Evolutionary conservation across 208 protist genomes (phyloP).

Genomic region (Naegleria fowleri): DNA sequence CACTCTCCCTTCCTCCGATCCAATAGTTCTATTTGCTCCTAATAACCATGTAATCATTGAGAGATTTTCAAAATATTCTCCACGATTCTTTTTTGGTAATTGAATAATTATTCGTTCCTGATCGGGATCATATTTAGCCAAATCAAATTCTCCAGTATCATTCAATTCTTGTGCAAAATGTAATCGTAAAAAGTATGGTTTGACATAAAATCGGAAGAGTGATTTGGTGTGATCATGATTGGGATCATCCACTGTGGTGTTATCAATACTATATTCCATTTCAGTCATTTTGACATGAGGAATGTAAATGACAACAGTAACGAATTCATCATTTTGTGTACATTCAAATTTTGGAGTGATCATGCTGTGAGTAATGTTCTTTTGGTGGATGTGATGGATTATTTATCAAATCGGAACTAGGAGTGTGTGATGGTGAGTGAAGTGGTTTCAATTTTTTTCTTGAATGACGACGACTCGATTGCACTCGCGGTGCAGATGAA

Average conservation of each 20-base stretch:
- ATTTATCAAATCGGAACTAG: no score
- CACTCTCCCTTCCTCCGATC: neutral
- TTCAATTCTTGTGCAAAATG: slow-evolving; percentile 73
- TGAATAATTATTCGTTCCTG: slow-evolving; percentile 61
- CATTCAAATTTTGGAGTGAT: slow-evolving; percentile 72
- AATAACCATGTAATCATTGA: slow-evolving; percentile 74
- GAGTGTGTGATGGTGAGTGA: no score
- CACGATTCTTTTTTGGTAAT: slow-evolving; percentile 64
- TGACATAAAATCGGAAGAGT: slow-evolving; percentile 75
- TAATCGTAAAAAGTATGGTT: slow-evolving; percentile 76
- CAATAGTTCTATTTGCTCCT: slow-evolving; percentile 2
- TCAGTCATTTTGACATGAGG: slow-evolving; percentile 65
- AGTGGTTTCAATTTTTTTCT: no score
- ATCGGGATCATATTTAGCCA: slow-evolving; percentile 60
- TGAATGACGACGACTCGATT: no score
- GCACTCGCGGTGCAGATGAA: no score
- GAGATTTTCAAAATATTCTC: slow-evolving; percentile 64
- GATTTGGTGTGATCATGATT: neutral
- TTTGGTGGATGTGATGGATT: no score
- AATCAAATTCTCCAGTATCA: slow-evolving; percentile 55
- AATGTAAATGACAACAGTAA: slow-evolving; percentile 63
- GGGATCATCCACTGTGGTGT: slow-evolving; percentile 16
- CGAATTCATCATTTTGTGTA: slow-evolving; percentile 65
- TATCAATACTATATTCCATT: slow-evolving; percentile 68
- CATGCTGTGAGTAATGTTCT: no score